Evolutionary conservation across 768 basidiomycete genomes (phyloP), one percentile per base, ranked within the genome.

Genomic region (Amanita exitialis): DNA sequence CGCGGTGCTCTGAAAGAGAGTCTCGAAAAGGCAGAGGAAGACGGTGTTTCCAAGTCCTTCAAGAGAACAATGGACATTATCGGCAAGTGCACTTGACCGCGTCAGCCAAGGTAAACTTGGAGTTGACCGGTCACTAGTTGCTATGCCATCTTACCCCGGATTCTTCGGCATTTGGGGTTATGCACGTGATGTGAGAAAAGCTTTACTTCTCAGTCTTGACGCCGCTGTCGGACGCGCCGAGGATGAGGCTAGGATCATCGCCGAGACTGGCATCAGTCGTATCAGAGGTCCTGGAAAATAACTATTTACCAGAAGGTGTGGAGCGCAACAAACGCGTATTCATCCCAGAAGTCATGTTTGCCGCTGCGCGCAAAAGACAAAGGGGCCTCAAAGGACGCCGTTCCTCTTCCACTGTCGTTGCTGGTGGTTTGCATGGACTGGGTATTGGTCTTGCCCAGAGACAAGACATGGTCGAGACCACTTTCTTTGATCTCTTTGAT

Each of bases 341-440:
- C 74, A 82, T 90, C 71, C 90, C 95, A n/a, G 87, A 95, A 62
- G 95, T 91, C 12, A 98, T 99, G 96, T 99, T 98, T 70, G 80
- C 79, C 49, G 66, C 75, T 38, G 65, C 74, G 47, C 65, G 75
- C 54, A 74, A 67, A 51, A 67, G 68, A 3, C 69, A 69, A 27
- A 73, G 64, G 43, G 69, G 70, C 37, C 53, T 57, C 43, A 74
- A 72, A 65, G 66, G 58, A 53, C 52, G 64, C 38, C 60, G 69
- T 49, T 66, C 72, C 47, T 69, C 73, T 10, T 62, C 58, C 34
- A 71, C 77, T 10, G 71, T 90, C 51, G 84, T 87, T 38, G 84
- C 88, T 41, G 86, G 91, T 53, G 88, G 87, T 49, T 61, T 80
- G 4, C 75, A 82, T 58, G 90, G 90, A 21, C 80, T 97, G 5